Evolutionary conservation across 2,329 filamentous ascomycete species (phyloP), one percentile per base, ranked within the genome.

Genomic region (Dactylella cylindrospora): DNA sequence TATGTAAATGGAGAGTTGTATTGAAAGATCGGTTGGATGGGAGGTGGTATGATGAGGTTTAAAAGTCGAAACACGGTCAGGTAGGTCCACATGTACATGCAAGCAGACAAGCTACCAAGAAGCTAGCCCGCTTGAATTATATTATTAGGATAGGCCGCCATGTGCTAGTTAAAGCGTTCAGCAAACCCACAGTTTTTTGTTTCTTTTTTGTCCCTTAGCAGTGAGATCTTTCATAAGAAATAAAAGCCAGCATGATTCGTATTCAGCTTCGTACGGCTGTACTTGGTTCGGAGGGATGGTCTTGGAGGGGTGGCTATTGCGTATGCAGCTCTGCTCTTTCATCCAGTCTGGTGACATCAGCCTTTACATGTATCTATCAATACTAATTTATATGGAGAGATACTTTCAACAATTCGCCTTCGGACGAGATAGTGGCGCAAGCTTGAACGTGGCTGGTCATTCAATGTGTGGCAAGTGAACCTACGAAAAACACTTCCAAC

Each of bases 401-500:
- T 43, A 43, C 39, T 5, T 25, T n/a, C n/a, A n/a, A n/a, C n/a
- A n/a, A n/a, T n/a, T 10, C 20, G n/a, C 17, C 9, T 23, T 9
- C 12, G 28, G 39, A 22, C 39, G 31, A 43, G 39, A 43, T 29
- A n/a, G 39, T 26, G 5, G 23, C 13, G 7, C 7, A 13, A 2
- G n/a, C 4, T 15, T 2, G 20, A n/a, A 12, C 38, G 31, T 44
- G 49, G 39, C 49, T 23, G 26, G 26, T 33, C 17, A 3, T 7
- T n/a, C n/a, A n/a, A n/a, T n/a, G 5, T 51, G 28, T 40, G 15
- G 26, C 26, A 20, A 4, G 38, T 41, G 38, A 33, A 19, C 23
- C 23, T 10, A 31, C 13, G 13, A 5, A 20, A 31, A 57, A 57
- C 49, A 49, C 52, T 57, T 57, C 23, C 36, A 25, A 39, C 28